Conservation (phyloP, 352 stramenopile species). For the Phytopythium litorale region DNA sequence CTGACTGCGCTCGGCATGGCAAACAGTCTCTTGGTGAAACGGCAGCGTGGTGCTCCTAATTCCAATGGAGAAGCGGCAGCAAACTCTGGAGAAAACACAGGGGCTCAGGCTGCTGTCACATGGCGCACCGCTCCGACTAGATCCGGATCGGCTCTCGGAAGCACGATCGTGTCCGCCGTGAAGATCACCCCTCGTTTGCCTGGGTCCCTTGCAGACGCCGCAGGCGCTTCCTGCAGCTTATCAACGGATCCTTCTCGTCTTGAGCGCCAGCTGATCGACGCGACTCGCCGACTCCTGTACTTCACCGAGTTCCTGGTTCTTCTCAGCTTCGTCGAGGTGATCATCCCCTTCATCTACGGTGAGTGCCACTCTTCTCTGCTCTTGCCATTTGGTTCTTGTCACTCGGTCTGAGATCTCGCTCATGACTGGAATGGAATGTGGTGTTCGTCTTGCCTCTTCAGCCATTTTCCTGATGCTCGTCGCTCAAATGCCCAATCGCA, state of each 20-base stretch:
- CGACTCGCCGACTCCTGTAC: slow-evolving; percentile 15
- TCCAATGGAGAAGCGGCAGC: not conserved
- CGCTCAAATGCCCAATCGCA: slow-evolving; percentile 28
- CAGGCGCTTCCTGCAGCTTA: not conserved
- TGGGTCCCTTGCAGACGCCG: not conserved
- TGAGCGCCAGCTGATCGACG: slow-evolving; percentile 9
- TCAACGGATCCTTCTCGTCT: not conserved
- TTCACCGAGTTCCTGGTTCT: slow-evolving; percentile 23
- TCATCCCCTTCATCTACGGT: slow-evolving; percentile 25
- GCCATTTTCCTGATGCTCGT: slow-evolving; percentile 22
- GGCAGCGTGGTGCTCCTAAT: not conserved
- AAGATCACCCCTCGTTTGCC: not conserved
- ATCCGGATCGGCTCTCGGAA: not conserved
- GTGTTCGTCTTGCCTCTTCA: not conserved
- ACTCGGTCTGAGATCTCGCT: not conserved
- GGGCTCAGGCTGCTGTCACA: not conserved
- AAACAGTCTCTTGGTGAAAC: not conserved
- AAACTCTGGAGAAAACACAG: not conserved
- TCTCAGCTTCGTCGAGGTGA: slow-evolving; percentile 28
- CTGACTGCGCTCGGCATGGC: not conserved
- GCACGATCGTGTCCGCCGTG: not conserved
- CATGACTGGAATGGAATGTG: not conserved
- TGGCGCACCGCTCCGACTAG: not conserved
- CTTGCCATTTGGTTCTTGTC: not conserved
- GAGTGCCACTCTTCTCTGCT: slow-evolving; percentile 7